Percentiles rank a stretch among this genome's conserved stretches.
Evolutionary conservation across 352 stramenopile species (phyloP).

Genomic region (Globisporangium lucens): DNA sequence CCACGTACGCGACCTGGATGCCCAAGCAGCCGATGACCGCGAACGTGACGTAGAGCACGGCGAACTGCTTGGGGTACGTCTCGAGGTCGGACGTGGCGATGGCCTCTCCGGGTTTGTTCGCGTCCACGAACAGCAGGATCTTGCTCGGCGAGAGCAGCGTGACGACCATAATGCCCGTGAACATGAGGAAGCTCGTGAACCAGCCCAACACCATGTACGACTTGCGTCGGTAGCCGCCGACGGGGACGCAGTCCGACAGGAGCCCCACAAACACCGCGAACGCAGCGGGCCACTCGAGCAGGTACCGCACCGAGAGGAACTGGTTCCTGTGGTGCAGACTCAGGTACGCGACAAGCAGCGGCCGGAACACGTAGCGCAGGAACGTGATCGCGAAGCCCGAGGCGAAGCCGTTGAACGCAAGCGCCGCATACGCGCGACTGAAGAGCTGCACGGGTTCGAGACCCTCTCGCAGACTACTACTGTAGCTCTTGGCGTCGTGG

Average conservation of each 20-base stretch:
- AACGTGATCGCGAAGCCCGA: slow-evolving; percentile 31
- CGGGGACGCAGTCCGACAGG: slow-evolving; percentile 76
- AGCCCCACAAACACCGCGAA: slow-evolving; percentile 86
- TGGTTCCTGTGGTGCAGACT: slow-evolving; percentile 31
- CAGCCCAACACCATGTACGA: slow-evolving; percentile 85
- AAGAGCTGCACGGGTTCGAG: slow-evolving; percentile 35
- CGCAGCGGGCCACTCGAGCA: slow-evolving; percentile 64
- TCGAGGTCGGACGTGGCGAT: slow-evolving; percentile 16
- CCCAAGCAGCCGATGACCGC: slow-evolving; percentile 30
- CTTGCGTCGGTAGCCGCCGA: slow-evolving; percentile 81
- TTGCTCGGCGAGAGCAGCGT: slow-evolving; percentile 17
- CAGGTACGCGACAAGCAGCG: slow-evolving; percentile 45
- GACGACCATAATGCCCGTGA: slow-evolving; percentile 16
- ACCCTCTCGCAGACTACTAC: slow-evolving; percentile 31
- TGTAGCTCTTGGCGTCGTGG: neutral
- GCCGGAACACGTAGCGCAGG: slow-evolving; percentile 33
- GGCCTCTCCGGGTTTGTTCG: slow-evolving; percentile 12
- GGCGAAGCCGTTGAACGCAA: slow-evolving; percentile 33
- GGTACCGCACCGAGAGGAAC: slow-evolving; percentile 26
- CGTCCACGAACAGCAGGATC: slow-evolving; percentile 18
- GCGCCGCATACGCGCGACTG: slow-evolving; percentile 32
- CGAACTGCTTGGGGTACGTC: slow-evolving; percentile 16
- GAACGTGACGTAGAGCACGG: slow-evolving; percentile 27
- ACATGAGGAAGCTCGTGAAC: slow-evolving; percentile 30
- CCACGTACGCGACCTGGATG: slow-evolving; percentile 40